Conservation (phyloP, 768 basidiomycete genomes). For the Boletellus emodensis region DNA sequence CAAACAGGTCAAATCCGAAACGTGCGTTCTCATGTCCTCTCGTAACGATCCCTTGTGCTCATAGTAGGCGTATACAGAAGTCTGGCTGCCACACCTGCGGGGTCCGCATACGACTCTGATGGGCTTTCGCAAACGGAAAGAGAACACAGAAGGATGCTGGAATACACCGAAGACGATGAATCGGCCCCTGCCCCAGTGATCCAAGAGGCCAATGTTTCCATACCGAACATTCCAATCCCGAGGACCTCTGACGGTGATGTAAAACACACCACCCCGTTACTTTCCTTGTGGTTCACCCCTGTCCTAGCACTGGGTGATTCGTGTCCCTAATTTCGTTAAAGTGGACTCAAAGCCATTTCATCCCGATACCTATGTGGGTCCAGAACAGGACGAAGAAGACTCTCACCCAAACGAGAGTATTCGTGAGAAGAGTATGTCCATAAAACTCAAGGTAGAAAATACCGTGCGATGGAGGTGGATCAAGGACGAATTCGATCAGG, state of each 20-base stretch:
- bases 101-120: constrained; percentile 60
- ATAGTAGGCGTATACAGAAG: constrained; percentile 21
- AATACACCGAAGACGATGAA: constrained; percentile 78
- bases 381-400: constrained; percentile 74
- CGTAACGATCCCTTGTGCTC: constrained; percentile 14
- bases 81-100: constrained; percentile 36
- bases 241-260: constrained; percentile 80
- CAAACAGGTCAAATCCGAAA: constrained; percentile 43
- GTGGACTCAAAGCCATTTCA: constrained; percentile 90
- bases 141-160: constrained; percentile 58
- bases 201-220: constrained; percentile 64
- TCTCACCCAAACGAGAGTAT: constrained; percentile 52
- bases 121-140: constrained; percentile 60
- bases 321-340: constrained; percentile 91
- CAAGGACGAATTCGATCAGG: constrained; percentile 66
- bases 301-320: constrained; percentile 76
- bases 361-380: constrained; percentile 76
- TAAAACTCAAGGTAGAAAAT: constrained; percentile 89
- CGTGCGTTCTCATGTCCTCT: constrained; percentile 32
- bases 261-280: constrained; percentile 26
- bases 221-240: constrained; percentile 86
- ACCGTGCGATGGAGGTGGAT: constrained; percentile 95
- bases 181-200: constrained; percentile 53
- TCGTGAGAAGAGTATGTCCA: constrained; percentile 76
- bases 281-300: constrained; percentile 6